Evolutionary conservation across 768 basidiomycete genomes (phyloP), one percentile per base, ranked within the genome.

Genomic region (Termitomyces sp.): DNA sequence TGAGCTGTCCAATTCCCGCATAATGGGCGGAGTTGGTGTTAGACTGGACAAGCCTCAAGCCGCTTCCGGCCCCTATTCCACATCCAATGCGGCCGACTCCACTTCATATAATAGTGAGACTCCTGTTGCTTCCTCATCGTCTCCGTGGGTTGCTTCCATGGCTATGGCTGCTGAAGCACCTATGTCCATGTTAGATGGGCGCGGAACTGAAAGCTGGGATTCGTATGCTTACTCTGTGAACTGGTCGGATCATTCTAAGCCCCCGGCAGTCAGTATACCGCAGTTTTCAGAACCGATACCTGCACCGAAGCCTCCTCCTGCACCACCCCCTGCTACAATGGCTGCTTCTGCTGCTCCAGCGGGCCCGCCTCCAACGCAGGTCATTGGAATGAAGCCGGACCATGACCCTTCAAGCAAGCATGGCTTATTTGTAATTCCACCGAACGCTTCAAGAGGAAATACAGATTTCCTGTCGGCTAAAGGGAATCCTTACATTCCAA

Each of bases 311-410:
- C 54, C 56, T 20, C 41, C 58, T 54, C 54, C 63, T 51, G 58
- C 59, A 33, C 62, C 65, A 59, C 59, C 56, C 44, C 41, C 66
- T 66, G 20, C 42, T 65, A 63, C 49, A 57, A 60, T 11, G 16
- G 47, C 52, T 66, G 64, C 54, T 64, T 61, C n/a, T 59, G 63
- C 39, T 60, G 66, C 57, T 1, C 58, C 64, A 6, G 47, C 64
- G 30, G 48, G 63, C 30, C 30, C 63, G 72, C 2, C 67, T 9
- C 20, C 51, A 1, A 13, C 18, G 2, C 62, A 55, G 16, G 49
- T 67, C 1, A 82, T 83, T 45, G 82, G 83, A 13, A 77, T 81
- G 74, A 68, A 71, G 50, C 77, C 74, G 5, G 78, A 82, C 54
- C 72, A 70, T 13, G 78, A 81, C 58, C 72, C 75, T 0, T 69